phyloP scores from a whole-genome alignment of 352 stramenopile genomes.

The Globisporangium orthogonon region DNA sequence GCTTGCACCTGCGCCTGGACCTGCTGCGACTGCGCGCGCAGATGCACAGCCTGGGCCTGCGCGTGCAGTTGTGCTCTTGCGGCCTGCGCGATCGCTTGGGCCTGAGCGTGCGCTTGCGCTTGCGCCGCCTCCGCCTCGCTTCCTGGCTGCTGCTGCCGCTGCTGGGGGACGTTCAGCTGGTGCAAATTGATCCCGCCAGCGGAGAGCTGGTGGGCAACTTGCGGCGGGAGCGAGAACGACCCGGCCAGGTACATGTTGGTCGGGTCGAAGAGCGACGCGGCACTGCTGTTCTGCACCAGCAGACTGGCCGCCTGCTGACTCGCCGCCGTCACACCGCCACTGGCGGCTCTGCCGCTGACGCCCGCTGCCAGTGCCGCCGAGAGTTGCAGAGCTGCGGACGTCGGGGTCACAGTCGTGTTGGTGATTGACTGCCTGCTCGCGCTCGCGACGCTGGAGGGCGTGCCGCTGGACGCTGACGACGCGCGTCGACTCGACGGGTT shows the following conservation, averaged over 20 bases:
- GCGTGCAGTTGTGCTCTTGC: conserved; percentile 36
- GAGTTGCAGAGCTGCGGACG: conserved; percentile 16
- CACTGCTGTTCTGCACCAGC: conserved; percentile 44
- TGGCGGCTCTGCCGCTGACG: conserved; percentile 17
- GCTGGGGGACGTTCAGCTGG: conserved; percentile 35
- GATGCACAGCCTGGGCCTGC: conserved; percentile 3
- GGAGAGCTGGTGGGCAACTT: conserved; percentile 36
- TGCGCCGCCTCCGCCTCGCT: conserved; percentile 42
- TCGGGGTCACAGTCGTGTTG: conserved; percentile 19
- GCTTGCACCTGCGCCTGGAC: conserved; percentile 6
- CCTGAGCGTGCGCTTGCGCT: conserved; percentile 42
- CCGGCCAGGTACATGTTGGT: conserved; percentile 62
- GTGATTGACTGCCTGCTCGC: conserved; percentile 9
- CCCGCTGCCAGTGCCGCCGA: conserved; percentile 27
- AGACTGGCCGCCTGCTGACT: conserved; percentile 50
- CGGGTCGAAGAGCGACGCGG: conserved; percentile 49
- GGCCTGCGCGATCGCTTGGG: conserved; percentile 18
- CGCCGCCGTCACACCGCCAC: conserved; percentile 21
- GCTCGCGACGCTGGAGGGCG: conserved; percentile 9
- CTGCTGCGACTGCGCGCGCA: conserved; percentile 20
- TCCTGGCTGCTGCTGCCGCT: conserved; percentile 27
- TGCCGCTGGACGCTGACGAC: conserved; percentile 3
- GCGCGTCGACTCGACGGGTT: conserved; percentile 41
- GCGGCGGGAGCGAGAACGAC: conserved; percentile 40
- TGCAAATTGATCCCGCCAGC: conserved; percentile 35